Evolutionary conservation across 352 stramenopile genomes (phyloP), one percentile per base, ranked within the genome.

Genomic region (Pythium chondricola): DNA sequence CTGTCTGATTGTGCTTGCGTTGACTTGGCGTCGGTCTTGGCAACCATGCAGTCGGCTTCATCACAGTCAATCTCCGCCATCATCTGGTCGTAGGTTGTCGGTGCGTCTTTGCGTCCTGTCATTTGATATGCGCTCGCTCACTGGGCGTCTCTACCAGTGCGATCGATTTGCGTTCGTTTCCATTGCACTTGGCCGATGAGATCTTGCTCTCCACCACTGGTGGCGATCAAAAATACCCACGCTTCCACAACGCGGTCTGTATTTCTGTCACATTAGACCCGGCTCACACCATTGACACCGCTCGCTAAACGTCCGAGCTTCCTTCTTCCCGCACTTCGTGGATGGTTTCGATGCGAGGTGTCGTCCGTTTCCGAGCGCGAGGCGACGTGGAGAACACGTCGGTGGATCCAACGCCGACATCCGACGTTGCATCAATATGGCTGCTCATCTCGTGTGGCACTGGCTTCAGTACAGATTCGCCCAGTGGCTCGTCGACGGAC

Each of bases 311-410:
- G 25, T 65, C 55, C 1, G 20, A n/a, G 7, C 42, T 39, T n/a
- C 48, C 48, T n/a, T 66, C 61, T 11, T 37, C 47, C 3, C 51
- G n/a, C n/a, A n/a, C 50, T 49, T 66, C 56, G 6, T 54, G 35
- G 25, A 69, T 66, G 13, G 56, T 58, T 18, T 58, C 22, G 25
- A 69, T 55, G 0, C 30, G 43, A 8, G 43, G 44, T 17, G 26
- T 42, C n/a, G 39, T 61, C 18, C 49, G 29, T 27, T 52, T 60
- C 17, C 56, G 48, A 13, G 54, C 43, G 10, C 37, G 44, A 5
- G 45, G 26, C n/a, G 54, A 52, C 6, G 22, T 53, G 31, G 20
- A 38, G 16, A n/a, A 35, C 3, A 18, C 7, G 14, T 21, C 20
- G 25, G 18, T 20, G 20, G 11, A 35, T 4, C 4, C 38, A 47